phyloP scores from a whole-genome alignment of 345 rosid species.

The Draba incana region DNA sequence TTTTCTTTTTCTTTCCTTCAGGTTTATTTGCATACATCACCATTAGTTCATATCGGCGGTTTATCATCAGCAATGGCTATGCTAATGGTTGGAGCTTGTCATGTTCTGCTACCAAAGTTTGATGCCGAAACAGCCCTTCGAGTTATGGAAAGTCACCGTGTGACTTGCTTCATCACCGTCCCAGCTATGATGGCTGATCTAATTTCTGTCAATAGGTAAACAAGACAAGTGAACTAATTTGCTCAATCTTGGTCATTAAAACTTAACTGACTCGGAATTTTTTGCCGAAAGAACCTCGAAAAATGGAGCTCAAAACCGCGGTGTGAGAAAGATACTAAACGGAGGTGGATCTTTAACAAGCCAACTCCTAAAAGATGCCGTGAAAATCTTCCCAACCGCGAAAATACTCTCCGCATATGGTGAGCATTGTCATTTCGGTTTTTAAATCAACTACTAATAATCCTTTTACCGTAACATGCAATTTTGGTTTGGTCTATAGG shows the following conservation, averaged over 20 bases:
- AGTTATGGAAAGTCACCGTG: constrained; percentile 53
- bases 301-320: constrained; percentile 47
- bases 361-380: constrained; percentile 54
- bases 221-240: background rate
- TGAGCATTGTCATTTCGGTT: constrained; percentile 35
- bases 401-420: constrained; percentile 82
- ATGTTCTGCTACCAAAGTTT: constrained; percentile 77
- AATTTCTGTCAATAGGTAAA: constrained; percentile 54
- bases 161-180: constrained; percentile 82
- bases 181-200: constrained; percentile 85
- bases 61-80: constrained; percentile 85
- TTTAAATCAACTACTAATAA: background rate
- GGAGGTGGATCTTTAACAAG: constrained; percentile 83
- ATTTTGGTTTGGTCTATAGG: constrained; percentile 47
- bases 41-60: constrained; percentile 88
- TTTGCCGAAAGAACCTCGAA: constrained; percentile 45
- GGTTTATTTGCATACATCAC: constrained; percentile 88
- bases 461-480: background rate
- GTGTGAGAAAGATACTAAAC: constrained; percentile 70
- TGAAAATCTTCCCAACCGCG: constrained; percentile 59
- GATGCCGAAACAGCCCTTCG: constrained; percentile 60
- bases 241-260: background rate
- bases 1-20: constrained; percentile 37
- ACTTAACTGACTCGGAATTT: background rate
- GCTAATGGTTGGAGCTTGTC: constrained; percentile 88